Evolutionary conservation across 177 flowering plant genomes (phyloP).

Genomic region (Tripterygium wilfordii): DNA sequence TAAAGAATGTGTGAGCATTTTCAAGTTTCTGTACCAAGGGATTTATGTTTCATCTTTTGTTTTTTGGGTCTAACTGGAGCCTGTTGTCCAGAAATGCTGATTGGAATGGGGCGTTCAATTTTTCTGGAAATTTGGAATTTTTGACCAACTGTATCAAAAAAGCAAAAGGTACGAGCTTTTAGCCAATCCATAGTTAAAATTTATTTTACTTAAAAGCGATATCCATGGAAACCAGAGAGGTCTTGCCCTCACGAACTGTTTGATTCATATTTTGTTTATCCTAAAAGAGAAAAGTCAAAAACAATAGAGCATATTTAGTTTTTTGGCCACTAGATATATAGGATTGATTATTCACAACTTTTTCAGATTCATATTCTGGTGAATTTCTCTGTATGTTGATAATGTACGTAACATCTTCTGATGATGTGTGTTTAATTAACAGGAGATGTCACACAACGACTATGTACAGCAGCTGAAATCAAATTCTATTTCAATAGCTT

Average conservation of each 20-base stretch:
- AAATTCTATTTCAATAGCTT: slow-evolving; percentile 56
- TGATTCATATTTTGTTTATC: no score
- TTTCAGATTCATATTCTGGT: no score
- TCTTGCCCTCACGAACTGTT: background rate
- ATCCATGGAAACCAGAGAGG: background rate
- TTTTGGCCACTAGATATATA: no score
- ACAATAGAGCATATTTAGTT: no score
- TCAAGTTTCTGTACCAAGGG: background rate
- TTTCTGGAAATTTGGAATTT: slow-evolving; percentile 29
- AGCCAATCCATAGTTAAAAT: background rate
- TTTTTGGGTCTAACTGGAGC: no score
- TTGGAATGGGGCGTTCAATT: slow-evolving; percentile 52
- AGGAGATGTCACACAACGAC: slow-evolving; percentile 58
- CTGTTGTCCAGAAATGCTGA: slow-evolving; percentile 28
- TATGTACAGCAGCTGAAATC: slow-evolving; percentile 81
- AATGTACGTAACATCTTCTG: no score
- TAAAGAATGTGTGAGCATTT: slow-evolving; percentile 55
- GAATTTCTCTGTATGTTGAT: no score
- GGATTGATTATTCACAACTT: no score
- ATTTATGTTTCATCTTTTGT: background rate
- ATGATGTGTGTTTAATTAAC: slow-evolving; percentile 4
- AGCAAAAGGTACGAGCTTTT: slow-evolving; percentile 30
- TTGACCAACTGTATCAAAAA: slow-evolving; percentile 33
- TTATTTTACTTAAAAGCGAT: no score
- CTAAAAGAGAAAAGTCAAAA: no score